phyloP scores from a whole-genome alignment of 2,329 filamentous ascomycete genomes.

The Phialocephala sp. region DNA sequence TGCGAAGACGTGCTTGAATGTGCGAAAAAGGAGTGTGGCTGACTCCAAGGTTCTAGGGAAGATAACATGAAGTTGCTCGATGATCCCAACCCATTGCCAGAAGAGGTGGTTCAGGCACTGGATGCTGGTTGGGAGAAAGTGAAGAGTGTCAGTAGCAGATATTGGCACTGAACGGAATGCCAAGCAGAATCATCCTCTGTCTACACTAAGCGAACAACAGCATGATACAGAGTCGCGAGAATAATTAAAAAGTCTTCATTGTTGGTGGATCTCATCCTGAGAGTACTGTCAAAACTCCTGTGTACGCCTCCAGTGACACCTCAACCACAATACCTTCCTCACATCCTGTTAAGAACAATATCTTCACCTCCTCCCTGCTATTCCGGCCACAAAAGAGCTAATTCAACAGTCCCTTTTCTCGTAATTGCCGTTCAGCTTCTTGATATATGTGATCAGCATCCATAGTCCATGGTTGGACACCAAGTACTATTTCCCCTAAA shows the following conservation, averaged over 20 bases:
- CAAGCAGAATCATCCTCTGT: too few species aligned
- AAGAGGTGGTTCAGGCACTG: constrained; percentile 75
- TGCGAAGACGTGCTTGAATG: too few species aligned
- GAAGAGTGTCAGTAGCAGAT: constrained; percentile 16
- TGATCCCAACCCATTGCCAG: constrained; percentile 71
- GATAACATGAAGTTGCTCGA: constrained; percentile 62
- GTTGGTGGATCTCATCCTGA: too few species aligned
- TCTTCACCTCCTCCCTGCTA: neutral
- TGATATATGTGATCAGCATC: neutral
- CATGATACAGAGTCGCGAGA: too few species aligned
- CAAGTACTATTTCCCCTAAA: neutral
- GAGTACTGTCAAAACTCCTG: too few species aligned
- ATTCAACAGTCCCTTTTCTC: neutral
- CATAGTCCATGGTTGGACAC: neutral
- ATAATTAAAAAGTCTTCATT: too few species aligned
- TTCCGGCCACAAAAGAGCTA: neutral
- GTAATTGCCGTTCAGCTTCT: neutral
- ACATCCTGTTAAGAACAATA: neutral
- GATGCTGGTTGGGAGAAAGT: constrained; percentile 62
- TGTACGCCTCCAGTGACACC: too few species aligned
- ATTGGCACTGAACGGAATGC: constrained; percentile 9
- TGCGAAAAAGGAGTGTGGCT: neutral
- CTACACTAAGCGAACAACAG: too few species aligned
- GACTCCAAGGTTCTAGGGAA: constrained; percentile 38
- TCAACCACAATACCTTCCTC: too few species aligned